Evolutionary conservation across 352 stramenopile species (phyloP).

Genomic region (Thalassiosira livingstoniorum): DNA sequence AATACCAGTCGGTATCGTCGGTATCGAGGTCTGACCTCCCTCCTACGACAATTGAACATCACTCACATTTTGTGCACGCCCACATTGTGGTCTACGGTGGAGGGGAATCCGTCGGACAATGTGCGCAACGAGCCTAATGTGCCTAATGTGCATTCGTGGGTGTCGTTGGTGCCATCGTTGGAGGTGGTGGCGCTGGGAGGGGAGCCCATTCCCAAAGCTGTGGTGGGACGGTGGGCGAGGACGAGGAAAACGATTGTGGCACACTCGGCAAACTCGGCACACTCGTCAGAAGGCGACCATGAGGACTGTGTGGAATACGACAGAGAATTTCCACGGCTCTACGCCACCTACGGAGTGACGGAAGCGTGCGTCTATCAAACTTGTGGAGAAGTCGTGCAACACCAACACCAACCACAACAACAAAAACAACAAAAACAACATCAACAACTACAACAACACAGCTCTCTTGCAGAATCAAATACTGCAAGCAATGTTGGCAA

Average conservation of each 20-base stretch:
- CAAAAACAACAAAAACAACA: no score
- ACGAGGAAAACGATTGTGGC: constrained; percentile 5
- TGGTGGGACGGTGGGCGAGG: constrained; percentile 58
- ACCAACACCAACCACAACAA: no score
- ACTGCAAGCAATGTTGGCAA: neutral
- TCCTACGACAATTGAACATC: constrained; percentile 46
- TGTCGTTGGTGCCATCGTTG: constrained; percentile 49
- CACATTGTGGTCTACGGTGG: constrained; percentile 59
- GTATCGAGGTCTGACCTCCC: constrained; percentile 38
- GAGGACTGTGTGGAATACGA: constrained; percentile 9
- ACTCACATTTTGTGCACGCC: neutral
- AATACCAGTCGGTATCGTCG: no score
- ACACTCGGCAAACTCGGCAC: neutral
- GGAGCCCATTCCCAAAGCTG: constrained; percentile 75
- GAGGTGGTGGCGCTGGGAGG: constrained; percentile 75
- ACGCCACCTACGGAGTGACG: constrained; percentile 82
- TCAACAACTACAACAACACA: no score
- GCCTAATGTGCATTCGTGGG: no score
- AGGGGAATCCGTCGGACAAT: constrained; percentile 82
- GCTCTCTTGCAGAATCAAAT: no score
- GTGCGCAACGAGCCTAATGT: constrained; percentile 34
- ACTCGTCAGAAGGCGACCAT: neutral
- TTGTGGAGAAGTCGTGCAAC: constrained; percentile 73
- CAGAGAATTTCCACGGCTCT: constrained; percentile 57
- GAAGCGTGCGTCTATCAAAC: constrained; percentile 87